These are phyloP conservation scores for Pythium brachiatum DNA, from an alignment of 352 stramenopile species.

Conservation along the genomic window DNA sequence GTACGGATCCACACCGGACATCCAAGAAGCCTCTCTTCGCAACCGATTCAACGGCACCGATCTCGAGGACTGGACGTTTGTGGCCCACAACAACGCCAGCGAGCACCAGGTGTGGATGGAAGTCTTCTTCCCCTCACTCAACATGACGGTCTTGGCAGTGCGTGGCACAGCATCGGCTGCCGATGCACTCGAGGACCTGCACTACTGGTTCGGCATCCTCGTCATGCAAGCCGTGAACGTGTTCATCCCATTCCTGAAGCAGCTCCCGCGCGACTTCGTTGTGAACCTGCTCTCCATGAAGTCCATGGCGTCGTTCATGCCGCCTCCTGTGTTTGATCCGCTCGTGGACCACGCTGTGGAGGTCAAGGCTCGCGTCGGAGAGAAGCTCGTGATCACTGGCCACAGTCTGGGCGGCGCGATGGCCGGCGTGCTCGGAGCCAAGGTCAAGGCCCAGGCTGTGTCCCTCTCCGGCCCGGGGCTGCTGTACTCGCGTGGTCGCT, in stretches of 20 bases:
- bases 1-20: conserved; percentile 27
- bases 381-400: conserved; percentile 67
- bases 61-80: conserved; percentile 25
- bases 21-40: conserved; percentile 23
- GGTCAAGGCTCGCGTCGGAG: conserved; percentile 41
- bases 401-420: conserved; percentile 78
- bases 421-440: conserved; percentile 71
- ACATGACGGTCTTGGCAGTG: conserved; percentile 35
- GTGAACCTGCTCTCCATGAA: conserved; percentile 36
- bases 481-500: conserved; percentile 70
- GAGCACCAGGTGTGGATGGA: conserved; percentile 42
- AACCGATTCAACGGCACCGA: conserved; percentile 37
- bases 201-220: conserved; percentile 40
- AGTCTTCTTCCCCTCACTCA: conserved; percentile 28
- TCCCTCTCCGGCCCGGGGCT: conserved; percentile 75
- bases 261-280: conserved; percentile 34
- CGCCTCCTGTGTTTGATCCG: conserved; percentile 53
- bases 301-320: conserved; percentile 36
- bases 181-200: conserved; percentile 37
- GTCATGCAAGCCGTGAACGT: conserved; percentile 39
- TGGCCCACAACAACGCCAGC: conserved; percentile 16
- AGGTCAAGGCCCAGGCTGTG: conserved; percentile 66
- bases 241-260: conserved; percentile 36
- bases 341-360: conserved; percentile 52
- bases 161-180: conserved; percentile 34